A percentile compares a stretch with the other conserved stretches of the same genome.
phyloP scores from a whole-genome alignment of 202 grass and related monocot genomes.

The Zizania palustris region DNA sequence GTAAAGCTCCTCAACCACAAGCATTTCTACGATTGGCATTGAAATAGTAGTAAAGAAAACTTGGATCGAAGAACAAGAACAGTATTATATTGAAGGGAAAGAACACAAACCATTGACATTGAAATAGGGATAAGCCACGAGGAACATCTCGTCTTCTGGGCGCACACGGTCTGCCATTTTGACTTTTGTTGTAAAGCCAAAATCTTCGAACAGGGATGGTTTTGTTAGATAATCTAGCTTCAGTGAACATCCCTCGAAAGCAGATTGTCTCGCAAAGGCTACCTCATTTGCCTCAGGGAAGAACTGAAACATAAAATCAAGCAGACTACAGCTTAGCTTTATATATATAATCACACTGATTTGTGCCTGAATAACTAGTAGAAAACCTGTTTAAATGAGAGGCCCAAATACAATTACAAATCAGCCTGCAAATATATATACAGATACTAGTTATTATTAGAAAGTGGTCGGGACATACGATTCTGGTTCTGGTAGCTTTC shows the following conservation, averaged over 20 bases:
- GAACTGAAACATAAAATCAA: conserved; percentile 59
- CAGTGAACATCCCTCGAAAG: conserved; percentile 82
- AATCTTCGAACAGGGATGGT: conserved; percentile 94
- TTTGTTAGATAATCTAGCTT: conserved; percentile 96
- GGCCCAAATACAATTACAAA: neutral
- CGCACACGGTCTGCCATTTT: conserved; percentile 92
- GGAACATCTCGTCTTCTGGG: conserved; percentile 74
- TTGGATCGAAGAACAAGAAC: conserved; percentile 5
- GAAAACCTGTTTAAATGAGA: conserved; percentile 18
- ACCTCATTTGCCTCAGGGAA: conserved; percentile 98
- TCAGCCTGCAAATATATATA: conserved; percentile 5
- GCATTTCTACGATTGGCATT: conserved; percentile 96
- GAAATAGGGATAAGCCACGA: conserved; percentile 97
- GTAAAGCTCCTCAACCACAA: conserved; percentile 97
- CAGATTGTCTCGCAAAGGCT: conserved; percentile 75
- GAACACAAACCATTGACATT: conserved; percentile 85
- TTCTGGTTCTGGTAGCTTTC: conserved; percentile 70
- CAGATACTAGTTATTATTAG: neutral
- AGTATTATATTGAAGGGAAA: neutral
- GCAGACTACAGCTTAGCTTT: neutral
- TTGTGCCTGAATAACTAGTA: neutral
- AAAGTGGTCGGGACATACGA: conserved; percentile 59
- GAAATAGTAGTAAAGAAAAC: conserved; percentile 15
- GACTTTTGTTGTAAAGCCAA: conserved; percentile 86
- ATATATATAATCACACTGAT: conserved; percentile 21